phyloP scores from a whole-genome alignment of 345 rosid species.

The Hirschfeldia incana region DNA sequence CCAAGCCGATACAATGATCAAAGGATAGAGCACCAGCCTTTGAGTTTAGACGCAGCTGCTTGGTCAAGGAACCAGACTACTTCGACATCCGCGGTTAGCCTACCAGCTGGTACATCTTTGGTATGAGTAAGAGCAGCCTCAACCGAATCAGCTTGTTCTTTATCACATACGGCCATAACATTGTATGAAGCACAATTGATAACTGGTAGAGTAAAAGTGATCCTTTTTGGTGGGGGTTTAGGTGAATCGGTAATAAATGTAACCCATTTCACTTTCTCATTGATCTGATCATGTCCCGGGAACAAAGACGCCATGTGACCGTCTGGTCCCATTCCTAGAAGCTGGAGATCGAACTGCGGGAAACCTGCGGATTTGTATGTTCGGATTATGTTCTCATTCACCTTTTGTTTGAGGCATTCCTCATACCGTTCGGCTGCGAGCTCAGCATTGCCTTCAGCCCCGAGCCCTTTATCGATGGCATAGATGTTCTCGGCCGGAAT shows the following conservation, averaged over 20 bases:
- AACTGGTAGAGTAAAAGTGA: constrained; percentile 80
- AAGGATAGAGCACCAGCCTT: constrained; percentile 25
- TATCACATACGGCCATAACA: constrained; percentile 67
- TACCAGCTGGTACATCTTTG: constrained; percentile 51
- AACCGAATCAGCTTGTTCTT: constrained; percentile 58
- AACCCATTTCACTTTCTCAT: constrained; percentile 73
- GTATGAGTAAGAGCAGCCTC: constrained; percentile 48
- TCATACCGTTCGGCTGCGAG: constrained; percentile 54
- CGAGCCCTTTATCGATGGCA: constrained; percentile 66
- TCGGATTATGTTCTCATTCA: constrained; percentile 38
- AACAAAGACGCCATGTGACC: constrained; percentile 85
- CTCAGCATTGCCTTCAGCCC: constrained; percentile 74
- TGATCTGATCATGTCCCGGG: constrained; percentile 67
- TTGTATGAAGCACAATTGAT: constrained; percentile 68
- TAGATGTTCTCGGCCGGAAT: constrained; percentile 59
- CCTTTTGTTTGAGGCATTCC: constrained; percentile 61
- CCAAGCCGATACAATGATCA: constrained; percentile 10
- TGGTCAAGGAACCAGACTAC: constrained; percentile 81
- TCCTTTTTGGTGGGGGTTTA: constrained; percentile 76
- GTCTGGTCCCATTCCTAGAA: constrained; percentile 87
- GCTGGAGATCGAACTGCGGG: constrained; percentile 79
- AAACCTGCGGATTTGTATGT: constrained; percentile 47
- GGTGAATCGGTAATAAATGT: constrained; percentile 75
- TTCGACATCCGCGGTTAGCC: constrained; percentile 69
- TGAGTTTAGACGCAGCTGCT: constrained; percentile 63